Base-by-base conservation (phyloP, 1,284 basidiomycete species). In the Sporisorium exsertum region DNA sequence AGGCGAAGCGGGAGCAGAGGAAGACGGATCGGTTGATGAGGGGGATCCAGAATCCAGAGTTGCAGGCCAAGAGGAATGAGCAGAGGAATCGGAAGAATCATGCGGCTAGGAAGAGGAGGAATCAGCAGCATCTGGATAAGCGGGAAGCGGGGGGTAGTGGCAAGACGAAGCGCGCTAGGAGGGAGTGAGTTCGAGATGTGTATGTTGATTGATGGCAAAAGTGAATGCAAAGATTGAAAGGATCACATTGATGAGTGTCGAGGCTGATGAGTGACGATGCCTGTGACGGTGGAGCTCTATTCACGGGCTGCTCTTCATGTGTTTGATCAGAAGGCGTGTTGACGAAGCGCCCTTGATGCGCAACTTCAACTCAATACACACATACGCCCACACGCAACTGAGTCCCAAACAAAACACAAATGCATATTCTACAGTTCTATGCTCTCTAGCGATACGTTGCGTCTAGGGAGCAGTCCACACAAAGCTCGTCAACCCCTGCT, bases 1-100 rank as follows among this genome's bases (percentile, higher is more conserved):
- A 91, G 32, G 89, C 88, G 37, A 89, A 93, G 37, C 89, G 93
- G 58, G 89, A 91, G 62, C 92, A 92, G 58, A 88, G 96, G 32
- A 91, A 91, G 82, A 89, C 90, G 0, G 89, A 90, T 0, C 88
- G 91, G 20, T 89, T 91, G 43, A 47, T 88, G 85, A 35, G 70
- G n/a, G 71, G 61, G 13, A 76, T 85, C 24, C 60, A 72, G n/a
- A 65, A 82, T 22, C 80, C 84, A 3, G 79, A 83, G 53, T 46
- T 56, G 20, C 76, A 78, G 33, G 77, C 73, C 6, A 58, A 57
- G 64, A 43, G 47, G 29, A 77, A 77, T 32, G 59, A 51, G 13
- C 53, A 20, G 22, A 61, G 55, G 35, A 72, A 72, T 24, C 20
- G 26, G 22, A 72, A 70, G 42, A 77, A 77, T 5, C 69, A 73